Conservation (phyloP, 2,329 filamentous ascomycete species). For the Cercospora zeae-maydis region DNA sequence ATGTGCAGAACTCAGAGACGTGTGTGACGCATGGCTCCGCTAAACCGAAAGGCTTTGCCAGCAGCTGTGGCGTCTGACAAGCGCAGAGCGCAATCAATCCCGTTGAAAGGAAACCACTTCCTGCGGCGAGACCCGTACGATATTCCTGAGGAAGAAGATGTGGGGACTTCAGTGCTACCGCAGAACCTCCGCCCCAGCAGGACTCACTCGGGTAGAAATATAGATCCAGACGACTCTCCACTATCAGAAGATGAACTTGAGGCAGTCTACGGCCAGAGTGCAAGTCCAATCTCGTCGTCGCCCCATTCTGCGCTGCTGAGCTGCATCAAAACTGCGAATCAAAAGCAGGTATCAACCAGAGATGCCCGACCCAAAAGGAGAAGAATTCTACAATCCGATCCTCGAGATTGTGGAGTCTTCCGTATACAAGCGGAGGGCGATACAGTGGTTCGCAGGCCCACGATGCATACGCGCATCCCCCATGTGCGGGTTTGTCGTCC, state of each 20-base stretch:
- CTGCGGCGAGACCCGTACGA: slow-evolving; percentile 17
- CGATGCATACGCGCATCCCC: background rate
- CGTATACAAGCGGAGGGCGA: background rate
- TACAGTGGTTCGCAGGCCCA: background rate
- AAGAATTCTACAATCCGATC: background rate
- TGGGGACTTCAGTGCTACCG: background rate
- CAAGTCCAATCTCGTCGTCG: slow-evolving; percentile 14
- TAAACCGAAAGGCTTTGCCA: background rate
- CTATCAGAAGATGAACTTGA: slow-evolving; percentile 31
- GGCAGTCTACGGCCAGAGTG: slow-evolving; percentile 18
- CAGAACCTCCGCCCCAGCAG: background rate
- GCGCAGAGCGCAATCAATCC: slow-evolving; percentile 18
- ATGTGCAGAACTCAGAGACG: slow-evolving; percentile 3
- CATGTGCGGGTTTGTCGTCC: background rate
- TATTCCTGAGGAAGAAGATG: slow-evolving; percentile 17
- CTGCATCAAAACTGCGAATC: background rate
- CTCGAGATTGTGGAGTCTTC: background rate
- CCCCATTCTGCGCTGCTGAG: background rate
- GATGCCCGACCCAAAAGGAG: background rate
- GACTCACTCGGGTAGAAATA: background rate
- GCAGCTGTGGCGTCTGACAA: slow-evolving; percentile 25
- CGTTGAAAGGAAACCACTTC: slow-evolving; percentile 22
- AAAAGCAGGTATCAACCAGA: too few relatives aligned
- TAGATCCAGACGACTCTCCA: slow-evolving; percentile 30
- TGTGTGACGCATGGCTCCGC: background rate